Evolutionary conservation across 2,329 filamentous ascomycete genomes (phyloP), one percentile per base, ranked within the genome.

Genomic region (Aurifilum marmelostoma): DNA sequence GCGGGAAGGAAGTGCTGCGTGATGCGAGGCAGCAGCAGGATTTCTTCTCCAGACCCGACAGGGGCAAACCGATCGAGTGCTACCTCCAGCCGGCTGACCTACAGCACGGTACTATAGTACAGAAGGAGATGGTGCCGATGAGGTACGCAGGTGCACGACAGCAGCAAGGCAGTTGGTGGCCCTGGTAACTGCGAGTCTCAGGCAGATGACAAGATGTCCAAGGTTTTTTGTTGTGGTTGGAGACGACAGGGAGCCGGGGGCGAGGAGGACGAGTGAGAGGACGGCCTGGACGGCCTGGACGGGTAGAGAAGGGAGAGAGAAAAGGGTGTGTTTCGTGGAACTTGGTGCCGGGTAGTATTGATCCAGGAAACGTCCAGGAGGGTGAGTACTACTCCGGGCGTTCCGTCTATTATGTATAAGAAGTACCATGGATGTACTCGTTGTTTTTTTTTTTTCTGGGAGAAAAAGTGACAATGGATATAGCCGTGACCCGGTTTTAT

Each of bases 321-420:
- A 18, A 47, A 7, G 18, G 21, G 41, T 18, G 11, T 18, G 41
- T 47, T 16, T 47, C 16, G 41, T 67, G 61, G 68, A 47, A 58
- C 66, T n/a, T 41, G 56, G 54, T 61, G 67, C 58, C 62, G 62
- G 61, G 62, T 37, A 66, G 68, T 34, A 27, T 16, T 18, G 52
- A 29, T 65, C 66, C 64, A 63, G 60, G 39, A 54, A 65, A 66
- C 47, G 37, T 9, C 56, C 37, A 65, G 61, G 47, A 63, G 66
- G 62, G 58, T n/a, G 59, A 39, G 59, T 69, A 47, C 59, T 50
- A 69, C 67, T 59, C 58, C 58, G 63, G 65, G 39, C 41, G 61
- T 34, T 37, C 60, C 43, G 43, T 21, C 21, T 47, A 47, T 47
- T 47, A 47, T 34, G 8, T 47, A n/a, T n/a, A n/a, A n/a, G n/a